Conservation (phyloP, 768 basidiomycete genomes). For the Auriscalpium orientale region DNA sequence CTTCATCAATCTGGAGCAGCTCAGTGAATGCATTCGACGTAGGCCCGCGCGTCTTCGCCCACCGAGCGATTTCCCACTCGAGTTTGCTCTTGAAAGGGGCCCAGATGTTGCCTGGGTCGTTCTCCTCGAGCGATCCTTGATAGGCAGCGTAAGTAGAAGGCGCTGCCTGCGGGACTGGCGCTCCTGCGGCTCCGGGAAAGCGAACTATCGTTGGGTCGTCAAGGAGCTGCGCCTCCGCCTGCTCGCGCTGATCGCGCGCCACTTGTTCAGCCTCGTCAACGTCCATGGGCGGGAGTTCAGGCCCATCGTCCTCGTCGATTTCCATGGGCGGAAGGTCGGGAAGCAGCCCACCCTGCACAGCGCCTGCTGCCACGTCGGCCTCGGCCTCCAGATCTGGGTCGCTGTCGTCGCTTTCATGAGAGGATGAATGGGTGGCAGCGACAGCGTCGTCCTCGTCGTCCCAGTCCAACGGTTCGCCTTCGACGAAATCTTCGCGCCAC, state of each 20-base stretch:
- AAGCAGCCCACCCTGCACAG: no score
- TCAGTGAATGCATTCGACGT: slow-evolving; percentile 32
- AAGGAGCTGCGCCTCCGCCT: background rate
- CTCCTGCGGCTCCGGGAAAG: background rate
- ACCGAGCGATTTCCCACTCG: slow-evolving; percentile 34
- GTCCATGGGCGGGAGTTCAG: background rate
- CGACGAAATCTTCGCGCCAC: no score
- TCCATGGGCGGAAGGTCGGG: no score
- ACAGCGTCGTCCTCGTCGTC: no score
- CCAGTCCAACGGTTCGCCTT: no score
- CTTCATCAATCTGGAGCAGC: slow-evolving; percentile 31
- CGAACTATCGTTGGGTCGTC: background rate
- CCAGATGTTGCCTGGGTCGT: background rate
- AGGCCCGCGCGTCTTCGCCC: slow-evolving; percentile 31
- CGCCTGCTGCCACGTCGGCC: no score
- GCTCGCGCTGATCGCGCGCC: background rate
- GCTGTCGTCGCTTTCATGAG: no score
- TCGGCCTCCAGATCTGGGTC: no score
- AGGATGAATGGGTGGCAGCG: no score
- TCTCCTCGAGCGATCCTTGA: background rate
- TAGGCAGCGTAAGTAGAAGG: background rate
- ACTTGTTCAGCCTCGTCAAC: background rate
- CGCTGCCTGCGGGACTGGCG: background rate
- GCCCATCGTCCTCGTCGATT: no score
- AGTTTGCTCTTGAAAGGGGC: slow-evolving; percentile 28